Percentiles rank a stretch among this genome's conserved stretches.
phyloP scores from a whole-genome alignment of 2,329 filamentous ascomycete genomes.

The Epichloe scottii region DNA sequence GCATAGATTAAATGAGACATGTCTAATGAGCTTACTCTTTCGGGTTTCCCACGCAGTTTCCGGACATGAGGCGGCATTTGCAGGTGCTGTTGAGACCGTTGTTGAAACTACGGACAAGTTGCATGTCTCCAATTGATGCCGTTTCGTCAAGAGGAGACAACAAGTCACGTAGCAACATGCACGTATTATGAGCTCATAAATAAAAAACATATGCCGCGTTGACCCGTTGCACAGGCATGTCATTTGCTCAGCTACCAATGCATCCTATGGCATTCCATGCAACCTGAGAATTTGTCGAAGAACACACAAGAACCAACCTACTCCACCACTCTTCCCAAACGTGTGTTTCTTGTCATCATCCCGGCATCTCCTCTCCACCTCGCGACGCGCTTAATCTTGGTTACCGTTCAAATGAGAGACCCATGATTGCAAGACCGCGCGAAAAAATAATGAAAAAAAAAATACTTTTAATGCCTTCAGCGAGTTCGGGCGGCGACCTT shows the following conservation, averaged over 20 bases:
- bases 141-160: no score
- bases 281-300: slow-evolving; percentile 26
- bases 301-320: slow-evolving; percentile 29
- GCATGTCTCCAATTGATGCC: no score
- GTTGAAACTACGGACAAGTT: no score
- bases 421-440: neutral
- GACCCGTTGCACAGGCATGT: slow-evolving; percentile 9
- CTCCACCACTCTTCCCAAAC: slow-evolving; percentile 20
- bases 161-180: neutral
- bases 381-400: neutral
- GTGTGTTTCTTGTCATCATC: slow-evolving; percentile 7
- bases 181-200: neutral
- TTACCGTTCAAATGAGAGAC: neutral
- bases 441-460: slow-evolving; percentile 1
- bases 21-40: neutral
- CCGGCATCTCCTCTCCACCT: neutral
- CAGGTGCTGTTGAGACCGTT: no score
- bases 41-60: no score
- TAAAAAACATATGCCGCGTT: neutral
- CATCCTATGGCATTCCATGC: slow-evolving; percentile 30
- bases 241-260: slow-evolving; percentile 30
- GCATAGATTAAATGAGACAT: neutral
- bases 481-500: slow-evolving; percentile 82
- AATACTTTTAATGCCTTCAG: slow-evolving; percentile 27
- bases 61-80: no score